Base-by-base conservation (phyloP, 2,329 filamentous ascomycete species). In the Metarhizium humberi region DNA sequence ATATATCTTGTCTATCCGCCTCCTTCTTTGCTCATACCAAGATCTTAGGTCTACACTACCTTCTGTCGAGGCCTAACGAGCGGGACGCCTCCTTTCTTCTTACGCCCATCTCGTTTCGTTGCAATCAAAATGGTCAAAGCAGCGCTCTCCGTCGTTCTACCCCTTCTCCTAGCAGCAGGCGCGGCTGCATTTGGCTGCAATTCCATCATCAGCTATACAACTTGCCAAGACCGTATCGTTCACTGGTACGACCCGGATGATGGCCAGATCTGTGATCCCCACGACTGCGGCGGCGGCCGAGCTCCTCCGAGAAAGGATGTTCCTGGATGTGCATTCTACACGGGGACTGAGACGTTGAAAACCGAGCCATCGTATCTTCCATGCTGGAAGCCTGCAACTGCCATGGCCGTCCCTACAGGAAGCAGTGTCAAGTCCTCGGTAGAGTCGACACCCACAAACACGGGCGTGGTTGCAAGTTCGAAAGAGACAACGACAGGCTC, bases 241-340 rank as follows among this genome's bases (percentile, higher is more conserved):
- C 64, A 66, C 34, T 66, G 62, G 62, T 80, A 75, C 60, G 75
- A 79, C 30, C 78, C 78, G 0, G 73, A 68, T 48, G 78, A 70
- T 46, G 77, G 78, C 57, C 75, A 80, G 62, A 69, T 80, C 60
- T 81, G 78, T 68, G 70, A 73, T 14, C 63, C 74, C 58, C 69
- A 78, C 51, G 78, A 81, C 69, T 81, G 79, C 59, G 78, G 79
- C 34, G 79, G 79, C 50, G 79, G 78, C 14, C 75, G 79, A 50
- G 85, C 83, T 8, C 81, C 84, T 3, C 78, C 81, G 57, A 86
- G 82, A 73, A 81, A 78, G 16, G 78, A 75, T 30, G 78, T 83
- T 25, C 84, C 84, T 1, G 84, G 84, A 3, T 88, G 85, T 63
- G 63, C 68, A 2, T 62, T 55, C 4, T 85, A 86, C 72, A 62